phyloP scores from a whole-genome alignment of 805 yeast genomes.

The Ogataea trehalophila region DNA sequence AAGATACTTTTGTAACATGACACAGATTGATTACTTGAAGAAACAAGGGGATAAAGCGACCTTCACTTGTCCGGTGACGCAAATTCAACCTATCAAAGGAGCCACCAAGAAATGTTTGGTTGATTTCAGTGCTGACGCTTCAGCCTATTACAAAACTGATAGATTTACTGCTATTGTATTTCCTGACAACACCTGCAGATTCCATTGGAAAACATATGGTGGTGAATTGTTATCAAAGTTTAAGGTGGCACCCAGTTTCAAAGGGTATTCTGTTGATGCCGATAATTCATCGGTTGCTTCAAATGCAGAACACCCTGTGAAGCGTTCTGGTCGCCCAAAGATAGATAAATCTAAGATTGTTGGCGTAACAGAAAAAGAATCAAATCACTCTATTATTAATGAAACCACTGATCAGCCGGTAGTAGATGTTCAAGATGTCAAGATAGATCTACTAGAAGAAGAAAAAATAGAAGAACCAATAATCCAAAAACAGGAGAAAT shows the following conservation, averaged over 20 bases:
- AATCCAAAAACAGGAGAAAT: not conserved
- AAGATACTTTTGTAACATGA: constrained; percentile 64
- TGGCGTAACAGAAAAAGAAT: too few relatives aligned
- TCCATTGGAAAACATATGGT: constrained; percentile 15
- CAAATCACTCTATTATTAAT: too few relatives aligned
- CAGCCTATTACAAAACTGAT: not conserved
- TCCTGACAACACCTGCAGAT: constrained; percentile 3
- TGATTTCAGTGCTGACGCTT: constrained; percentile 11
- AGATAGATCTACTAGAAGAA: not conserved
- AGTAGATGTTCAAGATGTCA: too few relatives aligned
- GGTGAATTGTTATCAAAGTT: constrained; percentile 7
- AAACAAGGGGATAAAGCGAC: constrained; percentile 22
- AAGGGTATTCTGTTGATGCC: not conserved
- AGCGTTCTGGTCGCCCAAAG: too few relatives aligned
- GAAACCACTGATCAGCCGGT: too few relatives aligned
- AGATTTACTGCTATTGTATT: constrained; percentile 8
- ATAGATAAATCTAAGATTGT: too few relatives aligned
- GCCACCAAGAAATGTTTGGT: constrained; percentile 8
- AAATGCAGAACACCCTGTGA: not conserved
- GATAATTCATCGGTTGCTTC: not conserved
- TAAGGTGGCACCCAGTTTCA: not conserved
- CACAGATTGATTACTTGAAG: constrained; percentile 36
- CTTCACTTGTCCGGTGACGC: not conserved
- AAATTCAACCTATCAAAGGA: not conserved
- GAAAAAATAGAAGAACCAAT: not conserved